Percentiles rank a stretch among this genome's conserved stretches.
Evolutionary conservation across 495 filamentous ascomycete species (phyloP).

Genomic region (Hyphodiscus hymeniophilus): DNA sequence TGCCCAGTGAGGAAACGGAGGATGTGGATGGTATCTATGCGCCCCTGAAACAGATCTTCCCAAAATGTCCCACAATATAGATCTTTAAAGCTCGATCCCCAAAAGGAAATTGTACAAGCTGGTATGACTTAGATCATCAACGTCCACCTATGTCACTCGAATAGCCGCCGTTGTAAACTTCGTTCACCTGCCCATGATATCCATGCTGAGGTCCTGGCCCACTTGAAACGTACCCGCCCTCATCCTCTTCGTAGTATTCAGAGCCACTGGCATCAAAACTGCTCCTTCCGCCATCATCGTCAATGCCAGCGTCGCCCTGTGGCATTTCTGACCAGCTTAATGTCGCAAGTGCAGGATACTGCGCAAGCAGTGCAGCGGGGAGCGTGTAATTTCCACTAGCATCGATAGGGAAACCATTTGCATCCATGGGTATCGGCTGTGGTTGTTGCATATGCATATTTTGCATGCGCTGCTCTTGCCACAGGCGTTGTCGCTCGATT

Average conservation of each 20-base stretch:
- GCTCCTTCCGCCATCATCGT: constrained; percentile 66
- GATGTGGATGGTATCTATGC: constrained; percentile 23
- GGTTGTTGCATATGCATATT: constrained; percentile 37
- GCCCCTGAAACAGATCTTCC: constrained; percentile 5
- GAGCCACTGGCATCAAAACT: constrained; percentile 87
- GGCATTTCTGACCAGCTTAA: constrained; percentile 23
- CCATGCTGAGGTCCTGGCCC: constrained; percentile 34
- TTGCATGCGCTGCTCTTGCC: constrained; percentile 59
- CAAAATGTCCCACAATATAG: too few relatives aligned
- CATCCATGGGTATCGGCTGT: constrained; percentile 38
- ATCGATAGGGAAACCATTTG: constrained; percentile 40
- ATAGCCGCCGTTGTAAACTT: constrained; percentile 34
- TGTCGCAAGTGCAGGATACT: constrained; percentile 74
- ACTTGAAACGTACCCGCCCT: constrained; percentile 48
- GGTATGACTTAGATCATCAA: background rate
- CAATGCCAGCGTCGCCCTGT: constrained; percentile 19
- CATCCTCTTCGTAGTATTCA: constrained; percentile 49
- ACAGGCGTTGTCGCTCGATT: constrained; percentile 59
- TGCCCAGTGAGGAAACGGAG: constrained; percentile 1
- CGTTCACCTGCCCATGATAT: constrained; percentile 29
- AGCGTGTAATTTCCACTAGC: constrained; percentile 55
- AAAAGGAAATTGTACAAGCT: background rate
- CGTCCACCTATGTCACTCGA: constrained; percentile 40
- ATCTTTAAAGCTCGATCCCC: too few relatives aligned
- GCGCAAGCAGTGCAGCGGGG: constrained; percentile 78